Conservation (phyloP, 2,329 filamentous ascomycete species). For the Arthrobotrys megalospora region DNA sequence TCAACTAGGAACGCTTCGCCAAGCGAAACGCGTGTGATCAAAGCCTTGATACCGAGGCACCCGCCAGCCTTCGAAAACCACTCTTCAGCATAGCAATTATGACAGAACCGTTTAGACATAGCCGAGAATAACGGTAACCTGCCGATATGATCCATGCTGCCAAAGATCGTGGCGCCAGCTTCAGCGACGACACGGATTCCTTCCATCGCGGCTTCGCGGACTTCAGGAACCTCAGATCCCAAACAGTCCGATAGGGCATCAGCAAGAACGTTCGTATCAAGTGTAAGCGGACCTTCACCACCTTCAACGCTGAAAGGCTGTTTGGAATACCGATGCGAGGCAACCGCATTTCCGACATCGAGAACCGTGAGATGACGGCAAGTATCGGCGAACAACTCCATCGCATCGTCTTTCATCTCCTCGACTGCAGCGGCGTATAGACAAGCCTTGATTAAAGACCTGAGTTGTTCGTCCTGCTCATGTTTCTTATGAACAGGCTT, state of each 20-base stretch:
- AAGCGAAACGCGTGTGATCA: conserved; percentile 87
- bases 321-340: conserved; percentile 81
- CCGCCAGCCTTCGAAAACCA: conserved; percentile 99
- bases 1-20: conserved; percentile 86
- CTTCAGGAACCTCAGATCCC: conserved; percentile 83
- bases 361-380: conserved; percentile 92
- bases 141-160: conserved; percentile 78
- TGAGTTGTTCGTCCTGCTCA: conserved; percentile 84
- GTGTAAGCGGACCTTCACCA: conserved; percentile 87
- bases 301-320: conserved; percentile 86
- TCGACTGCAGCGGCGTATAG: conserved; percentile 88
- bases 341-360: conserved; percentile 87
- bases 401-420: conserved; percentile 83
- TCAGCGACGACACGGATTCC: conserved; percentile 85
- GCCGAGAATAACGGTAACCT: conserved; percentile 87
- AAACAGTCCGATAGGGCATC: conserved; percentile 92
- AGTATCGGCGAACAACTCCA: conserved; percentile 81
- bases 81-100: conserved; percentile 96
- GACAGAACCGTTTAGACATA: conserved; percentile 86
- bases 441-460: conserved; percentile 88
- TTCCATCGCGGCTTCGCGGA: conserved; percentile 85
- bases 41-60: conserved; percentile 87
- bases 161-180: conserved; percentile 83
- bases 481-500: conserved; percentile 90
- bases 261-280: conserved; percentile 88